Conservation (phyloP, 371 early-diverging fungal species). For the Mortierella sp. region DNA sequence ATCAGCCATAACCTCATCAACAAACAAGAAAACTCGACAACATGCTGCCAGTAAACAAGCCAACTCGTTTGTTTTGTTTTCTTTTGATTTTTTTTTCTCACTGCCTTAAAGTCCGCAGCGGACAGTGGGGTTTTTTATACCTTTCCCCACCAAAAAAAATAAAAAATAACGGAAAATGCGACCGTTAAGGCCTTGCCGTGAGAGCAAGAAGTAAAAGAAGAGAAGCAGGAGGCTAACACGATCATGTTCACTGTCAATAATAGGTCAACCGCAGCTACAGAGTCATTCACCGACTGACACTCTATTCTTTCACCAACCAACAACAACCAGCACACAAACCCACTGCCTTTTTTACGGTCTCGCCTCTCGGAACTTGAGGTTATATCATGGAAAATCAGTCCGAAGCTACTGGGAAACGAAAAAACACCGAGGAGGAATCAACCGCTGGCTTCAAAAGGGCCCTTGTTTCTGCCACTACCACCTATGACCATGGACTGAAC, state of each 20-base stretch:
- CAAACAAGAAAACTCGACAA: neutral
- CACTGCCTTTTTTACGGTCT: neutral
- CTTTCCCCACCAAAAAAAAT: neutral
- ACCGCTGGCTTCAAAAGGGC: conserved; percentile 30
- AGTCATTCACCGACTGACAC: neutral
- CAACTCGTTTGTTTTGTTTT: neutral
- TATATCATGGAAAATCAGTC: conserved; percentile 31
- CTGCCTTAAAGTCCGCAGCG: conserved; percentile 7
- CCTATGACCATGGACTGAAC: neutral
- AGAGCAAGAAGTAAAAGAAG: no score
- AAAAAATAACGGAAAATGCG: neutral
- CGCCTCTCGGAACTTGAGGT: conserved; percentile 4
- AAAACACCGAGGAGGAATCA: conserved; percentile 31
- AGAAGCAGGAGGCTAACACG: neutral
- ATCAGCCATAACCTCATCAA: neutral
- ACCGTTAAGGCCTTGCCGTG: neutral
- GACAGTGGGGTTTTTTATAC: neutral
- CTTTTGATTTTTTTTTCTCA: neutral
- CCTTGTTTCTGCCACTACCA: conserved; percentile 16
- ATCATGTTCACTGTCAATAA: neutral
- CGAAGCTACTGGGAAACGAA: conserved; percentile 22
- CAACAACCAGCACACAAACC: neutral
- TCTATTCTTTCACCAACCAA: neutral
- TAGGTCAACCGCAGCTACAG: neutral
- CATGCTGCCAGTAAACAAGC: neutral